These are phyloP conservation scores for Ceratopteris richardii DNA, from an alignment of 75 land plant species.

Conservation along the genomic window DNA sequence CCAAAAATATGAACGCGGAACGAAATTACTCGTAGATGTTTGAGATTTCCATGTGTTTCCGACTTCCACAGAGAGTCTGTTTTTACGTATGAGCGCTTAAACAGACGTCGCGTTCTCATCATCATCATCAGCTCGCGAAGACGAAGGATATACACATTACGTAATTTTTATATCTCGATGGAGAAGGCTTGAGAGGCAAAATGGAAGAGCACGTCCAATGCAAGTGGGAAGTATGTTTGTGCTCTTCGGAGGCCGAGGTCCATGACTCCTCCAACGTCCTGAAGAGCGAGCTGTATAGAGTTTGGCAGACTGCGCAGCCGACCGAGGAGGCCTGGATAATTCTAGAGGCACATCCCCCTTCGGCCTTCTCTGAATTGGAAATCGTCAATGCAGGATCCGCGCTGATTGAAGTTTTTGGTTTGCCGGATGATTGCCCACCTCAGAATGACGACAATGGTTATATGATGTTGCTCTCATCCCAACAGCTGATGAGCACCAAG, in stretches of 20 bases:
- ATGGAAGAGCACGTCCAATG: neutral
- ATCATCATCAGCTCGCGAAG: no score
- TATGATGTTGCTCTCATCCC: constrained; percentile 24
- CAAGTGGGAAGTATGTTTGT: constrained; percentile 11
- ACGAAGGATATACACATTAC: no score
- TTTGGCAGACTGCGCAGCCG: constrained; percentile 26
- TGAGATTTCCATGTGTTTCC: no score
- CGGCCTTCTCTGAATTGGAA: constrained; percentile 15
- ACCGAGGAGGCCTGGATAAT: constrained; percentile 32
- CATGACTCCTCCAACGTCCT: constrained; percentile 20
- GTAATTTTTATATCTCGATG: no score
- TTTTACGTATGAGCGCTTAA: no score
- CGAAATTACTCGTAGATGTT: no score
- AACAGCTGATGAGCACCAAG: constrained; percentile 34
- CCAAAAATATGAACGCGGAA: no score
- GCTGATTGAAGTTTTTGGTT: constrained; percentile 23
- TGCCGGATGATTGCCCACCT: constrained; percentile 10
- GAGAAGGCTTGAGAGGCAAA: no score
- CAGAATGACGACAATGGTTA: constrained; percentile 5
- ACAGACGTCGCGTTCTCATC: no score
- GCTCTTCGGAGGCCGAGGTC: constrained; percentile 20
- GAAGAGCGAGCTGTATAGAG: constrained; percentile 11
- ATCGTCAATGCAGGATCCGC: constrained; percentile 31
- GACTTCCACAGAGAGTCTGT: no score
- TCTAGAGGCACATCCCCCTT: constrained; percentile 20